Evolutionary conservation across 768 basidiomycete genomes (phyloP), one percentile per base, ranked within the genome.

Genomic region (Pulveroboletus sp.): DNA sequence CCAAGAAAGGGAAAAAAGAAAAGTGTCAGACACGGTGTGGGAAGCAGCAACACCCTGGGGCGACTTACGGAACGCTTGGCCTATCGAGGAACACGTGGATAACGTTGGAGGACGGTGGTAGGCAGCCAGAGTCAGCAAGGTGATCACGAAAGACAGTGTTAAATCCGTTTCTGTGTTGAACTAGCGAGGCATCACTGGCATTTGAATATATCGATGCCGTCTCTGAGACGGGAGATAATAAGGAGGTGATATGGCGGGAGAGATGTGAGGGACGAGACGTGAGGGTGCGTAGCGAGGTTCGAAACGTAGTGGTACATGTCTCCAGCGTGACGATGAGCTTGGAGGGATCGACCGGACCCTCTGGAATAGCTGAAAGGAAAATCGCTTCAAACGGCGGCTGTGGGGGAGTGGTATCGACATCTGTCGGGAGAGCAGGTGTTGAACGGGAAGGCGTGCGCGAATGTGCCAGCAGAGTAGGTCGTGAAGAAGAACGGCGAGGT

Each of bases 71-170:
- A 25, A 81, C 72, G 57, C 89, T 90, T 1, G 90, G 78, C 21
- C 90, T 75, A 61, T 93, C 90, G 20, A 93, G 71, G 69, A 93
- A 93, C 13, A 92, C 58, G 53, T 90, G 85, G 31, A 90, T 66
- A 37, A 66, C 72, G 32, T 69, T 68, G 6, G 78, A 72, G 2
- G 74, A 61, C 21, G 72, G 75, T 1, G 69, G 57, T 4, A 84
- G 61, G 33, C 80, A 67, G 6, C 82, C 84, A 46, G 81, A 79
- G 7, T 83, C 78, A 13, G 77, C 67, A 8, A 87, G 77, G 55
- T 89, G 87, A 24, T 79, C 75, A 34, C 75, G 78, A 61, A 87
- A 84, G 50, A 76, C 72, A 0, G 77, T 62, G 16, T 73, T 75
- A 59, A 85, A 73, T 12, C 69, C 60, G 40, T 61, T 58, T 42